Evolutionary conservation across 495 filamentous ascomycete species (phyloP).

Genomic region (Xylaria telfairii): DNA sequence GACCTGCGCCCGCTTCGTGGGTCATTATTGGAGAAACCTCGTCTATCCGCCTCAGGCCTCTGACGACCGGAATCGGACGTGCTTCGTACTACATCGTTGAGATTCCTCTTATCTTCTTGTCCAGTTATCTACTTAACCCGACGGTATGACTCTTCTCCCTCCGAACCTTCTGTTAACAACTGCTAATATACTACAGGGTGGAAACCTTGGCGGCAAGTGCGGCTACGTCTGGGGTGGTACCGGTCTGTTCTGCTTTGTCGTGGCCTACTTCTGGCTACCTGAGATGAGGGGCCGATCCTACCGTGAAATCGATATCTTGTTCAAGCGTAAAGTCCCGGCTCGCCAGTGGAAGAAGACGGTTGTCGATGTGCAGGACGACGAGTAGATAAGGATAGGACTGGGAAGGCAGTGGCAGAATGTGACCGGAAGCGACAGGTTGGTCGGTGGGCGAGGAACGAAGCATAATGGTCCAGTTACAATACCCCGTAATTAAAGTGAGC

Average conservation of each 20-base stretch:
- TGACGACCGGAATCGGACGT: slow-evolving; percentile 64
- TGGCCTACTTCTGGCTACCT: slow-evolving; percentile 43
- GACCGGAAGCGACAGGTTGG: neutral
- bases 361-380: slow-evolving; percentile 59
- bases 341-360: slow-evolving; percentile 59
- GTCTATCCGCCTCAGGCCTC: slow-evolving; percentile 59
- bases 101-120: slow-evolving; percentile 61
- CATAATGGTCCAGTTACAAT: neutral
- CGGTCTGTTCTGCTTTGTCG: slow-evolving; percentile 38
- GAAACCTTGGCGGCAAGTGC: slow-evolving; percentile 58
- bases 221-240: slow-evolving; percentile 51
- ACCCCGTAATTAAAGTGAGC: too few species aligned
- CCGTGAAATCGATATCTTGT: slow-evolving; percentile 47
- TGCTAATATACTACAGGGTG: slow-evolving; percentile 38
- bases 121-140: slow-evolving; percentile 57
- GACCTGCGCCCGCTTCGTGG: slow-evolving; percentile 61
- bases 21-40: slow-evolving; percentile 66
- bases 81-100: slow-evolving; percentile 59
- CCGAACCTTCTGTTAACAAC: slow-evolving; percentile 23
- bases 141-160: slow-evolving; percentile 25
- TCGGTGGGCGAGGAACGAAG: neutral
- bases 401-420: neutral
- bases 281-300: slow-evolving; percentile 45
- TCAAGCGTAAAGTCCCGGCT: slow-evolving; percentile 54
- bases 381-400: slow-evolving; percentile 40